A percentile compares a stretch with the other conserved stretches of the same genome.
Conservation (phyloP, 2,329 filamentous ascomycete genomes). For the Metarhizium album region DNA sequence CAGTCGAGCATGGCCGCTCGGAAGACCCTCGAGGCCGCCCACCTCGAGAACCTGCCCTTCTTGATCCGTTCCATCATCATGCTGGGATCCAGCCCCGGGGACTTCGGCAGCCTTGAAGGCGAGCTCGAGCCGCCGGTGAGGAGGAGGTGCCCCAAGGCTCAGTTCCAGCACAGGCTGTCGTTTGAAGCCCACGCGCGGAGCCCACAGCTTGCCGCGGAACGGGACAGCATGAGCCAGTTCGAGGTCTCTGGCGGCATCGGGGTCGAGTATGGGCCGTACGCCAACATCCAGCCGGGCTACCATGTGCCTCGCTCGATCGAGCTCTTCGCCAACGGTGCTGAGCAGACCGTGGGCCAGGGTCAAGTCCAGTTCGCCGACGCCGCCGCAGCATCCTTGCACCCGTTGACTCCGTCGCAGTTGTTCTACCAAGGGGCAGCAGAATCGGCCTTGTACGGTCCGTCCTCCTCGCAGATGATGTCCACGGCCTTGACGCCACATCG, state of each 20-base stretch:
- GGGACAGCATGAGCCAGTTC: not conserved
- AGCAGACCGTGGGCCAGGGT: not conserved
- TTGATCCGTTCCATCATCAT: constrained; percentile 29
- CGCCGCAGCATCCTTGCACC: constrained; percentile 1
- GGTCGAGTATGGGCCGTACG: not conserved
- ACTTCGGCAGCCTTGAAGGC: not conserved
- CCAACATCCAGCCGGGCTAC: not conserved
- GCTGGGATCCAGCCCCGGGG: constrained; percentile 18
- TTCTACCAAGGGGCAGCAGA: constrained; percentile 2
- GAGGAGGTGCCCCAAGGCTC: constrained; percentile 6
- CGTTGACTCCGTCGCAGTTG: constrained; percentile 1
- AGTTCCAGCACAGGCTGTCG: not conserved
- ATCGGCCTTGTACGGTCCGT: constrained; percentile 1
- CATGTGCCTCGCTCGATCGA: constrained; percentile 5
- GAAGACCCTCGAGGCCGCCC: constrained; percentile 34
- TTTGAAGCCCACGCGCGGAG: not conserved
- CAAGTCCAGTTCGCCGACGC: not conserved
- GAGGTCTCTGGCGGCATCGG: not conserved
- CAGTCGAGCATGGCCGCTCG: constrained; percentile 30
- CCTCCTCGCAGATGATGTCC: constrained; percentile 3
- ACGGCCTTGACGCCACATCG: constrained; percentile 2
- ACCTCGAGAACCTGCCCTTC: constrained; percentile 28
- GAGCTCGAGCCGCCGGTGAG: constrained; percentile 6
- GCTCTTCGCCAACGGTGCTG: not conserved
- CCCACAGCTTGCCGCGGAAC: constrained; percentile 1